These are phyloP conservation scores for Aspergillus tanneri DNA, from an alignment of 2,329 filamentous ascomycete genomes.

Conservation along the genomic window DNA sequence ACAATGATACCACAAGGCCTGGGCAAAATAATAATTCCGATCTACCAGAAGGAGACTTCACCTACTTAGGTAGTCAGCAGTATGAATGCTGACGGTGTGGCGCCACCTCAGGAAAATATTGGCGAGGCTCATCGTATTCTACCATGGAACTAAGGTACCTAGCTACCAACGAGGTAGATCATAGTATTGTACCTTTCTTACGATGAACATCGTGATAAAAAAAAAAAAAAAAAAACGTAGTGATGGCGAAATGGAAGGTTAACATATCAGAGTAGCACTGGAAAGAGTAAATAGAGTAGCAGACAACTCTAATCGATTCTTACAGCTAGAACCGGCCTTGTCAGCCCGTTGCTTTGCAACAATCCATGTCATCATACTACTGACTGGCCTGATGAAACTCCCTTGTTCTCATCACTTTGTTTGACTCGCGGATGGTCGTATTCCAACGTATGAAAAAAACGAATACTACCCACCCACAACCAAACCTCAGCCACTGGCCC, in stretches of 20 bases:
- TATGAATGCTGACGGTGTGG: slow-evolving; percentile 12
- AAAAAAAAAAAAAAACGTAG: too few species aligned
- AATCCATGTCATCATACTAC: neutral
- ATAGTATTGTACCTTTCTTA: too few species aligned
- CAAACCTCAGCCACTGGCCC: neutral
- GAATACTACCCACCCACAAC: neutral
- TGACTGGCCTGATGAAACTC: neutral
- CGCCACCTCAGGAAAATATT: slow-evolving; percentile 13
- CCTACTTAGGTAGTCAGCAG: neutral
- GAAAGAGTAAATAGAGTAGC: too few species aligned
- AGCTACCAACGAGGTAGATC: too few species aligned
- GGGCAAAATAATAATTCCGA: slow-evolving; percentile 12
- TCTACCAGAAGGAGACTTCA: slow-evolving; percentile 12
- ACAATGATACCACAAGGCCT: neutral
- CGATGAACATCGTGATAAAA: too few species aligned
- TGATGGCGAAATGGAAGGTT: neutral
- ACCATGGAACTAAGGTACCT: neutral
- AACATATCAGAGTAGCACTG: neutral
- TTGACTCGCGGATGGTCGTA: slow-evolving; percentile 9
- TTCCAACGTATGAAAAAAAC: neutral
- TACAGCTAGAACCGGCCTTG: neutral
- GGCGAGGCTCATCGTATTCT: neutral
- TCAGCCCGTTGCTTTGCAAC: too few species aligned
- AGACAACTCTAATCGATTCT: neutral
- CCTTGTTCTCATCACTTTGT: slow-evolving; percentile 11